phyloP scores from a whole-genome alignment of 805 yeast genomes.

The Spathaspora girioi region DNA sequence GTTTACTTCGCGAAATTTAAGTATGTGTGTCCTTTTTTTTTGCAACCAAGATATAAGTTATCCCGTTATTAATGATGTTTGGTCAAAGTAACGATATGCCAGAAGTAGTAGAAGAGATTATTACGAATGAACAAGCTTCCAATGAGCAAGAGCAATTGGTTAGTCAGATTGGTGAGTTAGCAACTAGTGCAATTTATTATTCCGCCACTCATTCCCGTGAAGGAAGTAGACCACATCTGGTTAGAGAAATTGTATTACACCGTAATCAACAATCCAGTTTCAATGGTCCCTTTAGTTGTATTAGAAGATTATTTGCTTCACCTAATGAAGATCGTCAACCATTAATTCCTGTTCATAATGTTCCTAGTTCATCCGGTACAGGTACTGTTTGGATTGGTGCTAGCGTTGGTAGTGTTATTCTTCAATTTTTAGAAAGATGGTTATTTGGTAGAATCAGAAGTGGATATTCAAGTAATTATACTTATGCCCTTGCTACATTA shows the following conservation, averaged over 20 bases:
- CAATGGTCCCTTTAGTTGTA: neutral
- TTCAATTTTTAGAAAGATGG: constrained; percentile 6
- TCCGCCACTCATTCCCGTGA: neutral
- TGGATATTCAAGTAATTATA: constrained; percentile 2
- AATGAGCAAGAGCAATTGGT: neutral
- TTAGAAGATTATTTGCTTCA: neutral
- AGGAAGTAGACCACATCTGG: neutral
- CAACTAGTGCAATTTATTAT: neutral
- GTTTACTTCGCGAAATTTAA: neutral
- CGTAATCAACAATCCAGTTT: neutral
- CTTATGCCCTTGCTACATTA: constrained; percentile 6
- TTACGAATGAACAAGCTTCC: neutral
- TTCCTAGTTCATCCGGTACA: neutral
- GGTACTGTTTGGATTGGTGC: constrained; percentile 1
- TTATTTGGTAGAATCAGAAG: constrained; percentile 2
- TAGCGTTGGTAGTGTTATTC: neutral
- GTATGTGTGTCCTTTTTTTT: neutral
- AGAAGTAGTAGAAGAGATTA: neutral
- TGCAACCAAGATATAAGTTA: neutral
- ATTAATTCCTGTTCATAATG: constrained; percentile 1
- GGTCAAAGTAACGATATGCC: neutral
- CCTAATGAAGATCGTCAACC: neutral
- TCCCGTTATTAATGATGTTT: neutral
- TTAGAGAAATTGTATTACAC: neutral
- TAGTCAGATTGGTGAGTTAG: neutral